phyloP scores from a whole-genome alignment of 176 grass and related monocot genomes.

The barley (Hordeum vulgare) region DNA sequence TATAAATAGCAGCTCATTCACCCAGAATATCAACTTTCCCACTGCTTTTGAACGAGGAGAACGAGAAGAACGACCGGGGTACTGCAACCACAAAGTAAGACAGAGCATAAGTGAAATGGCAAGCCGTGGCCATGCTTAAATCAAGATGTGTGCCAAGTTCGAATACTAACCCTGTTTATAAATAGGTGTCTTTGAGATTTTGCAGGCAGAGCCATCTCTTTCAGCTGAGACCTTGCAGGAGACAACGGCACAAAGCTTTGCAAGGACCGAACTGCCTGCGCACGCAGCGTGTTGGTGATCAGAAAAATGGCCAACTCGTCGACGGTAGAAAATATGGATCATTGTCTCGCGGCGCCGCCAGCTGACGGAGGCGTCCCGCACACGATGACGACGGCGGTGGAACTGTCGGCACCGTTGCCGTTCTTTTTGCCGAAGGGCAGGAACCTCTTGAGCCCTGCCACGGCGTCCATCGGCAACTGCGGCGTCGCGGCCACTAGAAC shows the following conservation, averaged over 20 bases:
- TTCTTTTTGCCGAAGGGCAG: slow-evolving; percentile 63
- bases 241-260: slow-evolving; percentile 17
- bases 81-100: slow-evolving; percentile 33
- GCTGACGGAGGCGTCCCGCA: neutral
- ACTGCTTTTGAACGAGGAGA: slow-evolving; percentile 49
- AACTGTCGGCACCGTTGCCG: neutral
- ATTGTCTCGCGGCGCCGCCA: neutral
- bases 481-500: neutral
- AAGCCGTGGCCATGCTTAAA: neutral
- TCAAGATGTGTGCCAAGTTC: neutral
- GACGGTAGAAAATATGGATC: neutral
- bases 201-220: slow-evolving; percentile 19
- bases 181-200: slow-evolving; percentile 53
- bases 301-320: neutral
- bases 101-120: neutral
- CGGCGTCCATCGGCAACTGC: slow-evolving; percentile 44
- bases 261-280: slow-evolving; percentile 27
- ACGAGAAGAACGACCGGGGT: slow-evolving; percentile 54
- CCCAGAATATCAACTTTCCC: too few relatives aligned
- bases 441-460: slow-evolving; percentile 50
- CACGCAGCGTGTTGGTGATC: neutral
- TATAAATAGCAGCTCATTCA: too few relatives aligned
- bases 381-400: neutral
- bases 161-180: too few relatives aligned
- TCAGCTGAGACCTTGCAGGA: slow-evolving; percentile 23